These are phyloP conservation scores for Didymellaceae sp. DNA, from an alignment of 2,329 filamentous ascomycete species.

Conservation along the genomic window DNA sequence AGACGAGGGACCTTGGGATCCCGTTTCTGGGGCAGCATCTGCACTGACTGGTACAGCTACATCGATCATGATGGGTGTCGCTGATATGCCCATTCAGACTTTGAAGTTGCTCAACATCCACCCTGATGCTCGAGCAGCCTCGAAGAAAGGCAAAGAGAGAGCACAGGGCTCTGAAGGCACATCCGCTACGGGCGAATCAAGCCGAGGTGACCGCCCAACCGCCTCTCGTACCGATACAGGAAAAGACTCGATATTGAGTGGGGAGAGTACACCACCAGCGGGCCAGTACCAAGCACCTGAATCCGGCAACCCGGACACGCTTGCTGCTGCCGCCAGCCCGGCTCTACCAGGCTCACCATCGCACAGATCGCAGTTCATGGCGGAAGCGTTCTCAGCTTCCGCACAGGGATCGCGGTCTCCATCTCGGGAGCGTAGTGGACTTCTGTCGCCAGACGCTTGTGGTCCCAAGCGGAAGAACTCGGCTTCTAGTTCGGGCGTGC, in stretches of 20 bases:
- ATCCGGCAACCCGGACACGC: slow-evolving; percentile 16
- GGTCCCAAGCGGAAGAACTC: slow-evolving; percentile 27
- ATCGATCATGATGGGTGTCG: slow-evolving; percentile 80
- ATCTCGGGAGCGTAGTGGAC: slow-evolving; percentile 30
- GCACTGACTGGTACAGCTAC: slow-evolving; percentile 84
- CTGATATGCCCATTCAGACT: slow-evolving; percentile 69
- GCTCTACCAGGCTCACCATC: slow-evolving; percentile 30
- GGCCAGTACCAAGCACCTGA: slow-evolving; percentile 13
- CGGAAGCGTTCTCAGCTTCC: slow-evolving; percentile 41
- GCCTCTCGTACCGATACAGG: slow-evolving; percentile 24
- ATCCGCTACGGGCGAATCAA: slow-evolving; percentile 24
- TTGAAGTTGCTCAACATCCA: slow-evolving; percentile 57
- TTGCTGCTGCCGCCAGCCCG: slow-evolving; percentile 17
- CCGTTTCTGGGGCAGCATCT: slow-evolving; percentile 63
- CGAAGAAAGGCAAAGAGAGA: slow-evolving; percentile 38
- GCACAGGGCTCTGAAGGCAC: slow-evolving; percentile 16
- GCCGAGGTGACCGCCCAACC: slow-evolving; percentile 19
- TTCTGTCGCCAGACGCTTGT: slow-evolving; percentile 7
- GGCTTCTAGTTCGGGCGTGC: slow-evolving; percentile 22
- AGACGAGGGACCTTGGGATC: slow-evolving; percentile 50
- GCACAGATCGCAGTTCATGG: slow-evolving; percentile 40
- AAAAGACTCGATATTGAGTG: slow-evolving; percentile 25
- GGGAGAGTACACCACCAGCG: slow-evolving; percentile 27
- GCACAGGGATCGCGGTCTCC: slow-evolving; percentile 37
- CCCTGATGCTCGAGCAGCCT: slow-evolving; percentile 37